Evolutionary conservation across 2,329 filamentous ascomycete species (phyloP).

Genomic region (Colletotrichum karsti): DNA sequence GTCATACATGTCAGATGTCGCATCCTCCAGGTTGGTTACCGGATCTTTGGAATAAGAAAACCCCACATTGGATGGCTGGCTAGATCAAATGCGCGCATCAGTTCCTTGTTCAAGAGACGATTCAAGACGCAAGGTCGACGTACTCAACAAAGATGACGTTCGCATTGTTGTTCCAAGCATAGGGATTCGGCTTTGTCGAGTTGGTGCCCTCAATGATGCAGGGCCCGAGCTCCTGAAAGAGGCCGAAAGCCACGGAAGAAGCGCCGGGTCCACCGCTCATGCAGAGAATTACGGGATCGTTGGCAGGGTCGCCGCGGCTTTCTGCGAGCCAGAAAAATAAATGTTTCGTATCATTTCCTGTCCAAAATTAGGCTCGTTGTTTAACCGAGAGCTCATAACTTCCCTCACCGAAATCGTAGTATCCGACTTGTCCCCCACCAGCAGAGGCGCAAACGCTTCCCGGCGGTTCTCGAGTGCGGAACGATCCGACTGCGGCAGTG

Average conservation of each 20-base stretch:
- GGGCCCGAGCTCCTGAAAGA: background rate
- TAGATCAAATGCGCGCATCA: no score
- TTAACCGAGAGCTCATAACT: background rate
- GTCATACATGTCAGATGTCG: background rate
- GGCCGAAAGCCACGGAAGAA: background rate
- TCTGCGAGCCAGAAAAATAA: background rate
- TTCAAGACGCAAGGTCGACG: no score
- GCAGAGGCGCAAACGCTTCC: background rate
- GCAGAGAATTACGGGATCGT: background rate
- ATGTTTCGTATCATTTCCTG: background rate
- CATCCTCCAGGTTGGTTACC: background rate
- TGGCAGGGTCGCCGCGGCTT: background rate
- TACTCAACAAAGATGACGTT: conserved; percentile 7
- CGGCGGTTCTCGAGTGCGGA: background rate
- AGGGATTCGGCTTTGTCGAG: background rate
- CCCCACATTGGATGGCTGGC: background rate
- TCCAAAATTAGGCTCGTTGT: no score
- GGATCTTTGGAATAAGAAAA: background rate
- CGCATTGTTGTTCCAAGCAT: conserved; percentile 5
- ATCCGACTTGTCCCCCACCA: background rate
- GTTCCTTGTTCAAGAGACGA: no score
- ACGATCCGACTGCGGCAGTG: background rate
- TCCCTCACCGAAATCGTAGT: background rate
- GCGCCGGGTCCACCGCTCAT: background rate
- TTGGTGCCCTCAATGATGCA: background rate